phyloP scores from a whole-genome alignment of 2,329 filamentous ascomycete species.

The Fusarium chuoi region DNA sequence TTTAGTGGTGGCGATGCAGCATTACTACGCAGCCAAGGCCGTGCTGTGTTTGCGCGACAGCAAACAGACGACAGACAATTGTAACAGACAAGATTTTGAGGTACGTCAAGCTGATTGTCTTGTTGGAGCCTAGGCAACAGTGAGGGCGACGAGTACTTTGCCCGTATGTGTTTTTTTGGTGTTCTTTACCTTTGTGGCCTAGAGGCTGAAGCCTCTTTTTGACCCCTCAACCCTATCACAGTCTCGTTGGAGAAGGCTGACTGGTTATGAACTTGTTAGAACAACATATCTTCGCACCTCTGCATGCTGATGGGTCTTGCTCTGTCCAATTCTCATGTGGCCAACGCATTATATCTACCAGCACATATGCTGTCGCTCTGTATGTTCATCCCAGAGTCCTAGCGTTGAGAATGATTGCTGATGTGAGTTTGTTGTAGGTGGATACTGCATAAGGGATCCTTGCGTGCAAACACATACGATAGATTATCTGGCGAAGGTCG shows the following conservation, averaged over 20 bases:
- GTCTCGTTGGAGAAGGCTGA: not conserved
- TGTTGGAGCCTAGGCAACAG: too few species aligned
- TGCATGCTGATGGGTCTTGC: constrained; percentile 4
- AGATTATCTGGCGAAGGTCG: not conserved
- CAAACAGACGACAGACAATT: too few species aligned
- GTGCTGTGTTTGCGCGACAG: not conserved
- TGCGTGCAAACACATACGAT: not conserved
- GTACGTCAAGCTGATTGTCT: rapidly evolving
- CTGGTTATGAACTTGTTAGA: rapidly evolving
- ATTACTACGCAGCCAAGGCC: constrained; percentile 6
- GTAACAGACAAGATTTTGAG: not conserved
- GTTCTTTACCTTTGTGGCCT: too few species aligned
- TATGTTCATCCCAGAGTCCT: not conserved
- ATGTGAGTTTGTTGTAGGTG: not conserved
- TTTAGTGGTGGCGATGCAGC: not conserved
- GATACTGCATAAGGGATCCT: not conserved
- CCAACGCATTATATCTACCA: constrained; percentile 2
- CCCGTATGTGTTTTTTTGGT: too few species aligned
- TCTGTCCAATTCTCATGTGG: not conserved
- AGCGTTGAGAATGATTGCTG: not conserved
- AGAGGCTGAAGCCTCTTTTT: too few species aligned
- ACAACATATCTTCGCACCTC: not conserved
- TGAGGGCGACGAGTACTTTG: too few species aligned
- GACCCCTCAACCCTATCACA: too few species aligned
- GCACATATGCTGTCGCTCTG: constrained; percentile 11